A percentile compares a stretch with the other conserved stretches of the same genome.
Evolutionary conservation across 176 grass and related monocot species (phyloP).

Genomic region (Aechmea fasciata): DNA sequence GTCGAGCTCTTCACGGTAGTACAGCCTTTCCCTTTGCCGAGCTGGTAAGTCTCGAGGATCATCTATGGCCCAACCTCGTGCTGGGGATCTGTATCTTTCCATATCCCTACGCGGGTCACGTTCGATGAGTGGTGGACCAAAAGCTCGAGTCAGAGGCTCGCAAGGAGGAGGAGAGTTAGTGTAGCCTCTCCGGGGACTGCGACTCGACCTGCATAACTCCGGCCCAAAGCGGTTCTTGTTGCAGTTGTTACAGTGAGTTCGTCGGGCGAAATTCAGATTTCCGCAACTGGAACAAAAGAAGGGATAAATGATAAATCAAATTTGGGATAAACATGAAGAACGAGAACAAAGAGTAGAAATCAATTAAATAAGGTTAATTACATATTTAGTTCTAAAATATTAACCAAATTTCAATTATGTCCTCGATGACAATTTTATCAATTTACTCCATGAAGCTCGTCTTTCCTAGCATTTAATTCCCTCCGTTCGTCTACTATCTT

Average conservation of each 20-base stretch:
- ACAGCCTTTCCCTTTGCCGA: constrained; percentile 35
- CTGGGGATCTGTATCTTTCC: constrained; percentile 42
- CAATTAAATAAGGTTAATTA: too few relatives aligned
- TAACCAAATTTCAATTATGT: too few relatives aligned
- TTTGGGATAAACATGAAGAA: neutral
- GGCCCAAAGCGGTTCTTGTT: constrained; percentile 48
- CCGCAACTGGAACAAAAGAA: constrained; percentile 50
- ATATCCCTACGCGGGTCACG: constrained; percentile 35
- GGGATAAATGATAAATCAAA: too few relatives aligned
- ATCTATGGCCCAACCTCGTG: constrained; percentile 29
- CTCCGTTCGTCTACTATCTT: too few relatives aligned
- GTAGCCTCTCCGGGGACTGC: constrained; percentile 42
- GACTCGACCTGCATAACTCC: constrained; percentile 30
- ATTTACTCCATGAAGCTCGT: too few relatives aligned
- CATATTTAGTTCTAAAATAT: too few relatives aligned
- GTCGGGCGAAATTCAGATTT: constrained; percentile 94
- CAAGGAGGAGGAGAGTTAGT: constrained; percentile 33
- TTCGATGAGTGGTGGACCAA: constrained; percentile 33
- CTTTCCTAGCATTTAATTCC: too few relatives aligned
- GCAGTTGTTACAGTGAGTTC: constrained; percentile 86
- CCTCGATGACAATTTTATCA: too few relatives aligned
- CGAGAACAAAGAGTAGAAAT: neutral
- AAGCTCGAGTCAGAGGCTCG: constrained; percentile 31
- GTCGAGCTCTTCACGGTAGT: constrained; percentile 35
- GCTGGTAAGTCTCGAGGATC: constrained; percentile 35